phyloP scores from a whole-genome alignment of 441 rosid genomes.

The Populus hybrid region DNA sequence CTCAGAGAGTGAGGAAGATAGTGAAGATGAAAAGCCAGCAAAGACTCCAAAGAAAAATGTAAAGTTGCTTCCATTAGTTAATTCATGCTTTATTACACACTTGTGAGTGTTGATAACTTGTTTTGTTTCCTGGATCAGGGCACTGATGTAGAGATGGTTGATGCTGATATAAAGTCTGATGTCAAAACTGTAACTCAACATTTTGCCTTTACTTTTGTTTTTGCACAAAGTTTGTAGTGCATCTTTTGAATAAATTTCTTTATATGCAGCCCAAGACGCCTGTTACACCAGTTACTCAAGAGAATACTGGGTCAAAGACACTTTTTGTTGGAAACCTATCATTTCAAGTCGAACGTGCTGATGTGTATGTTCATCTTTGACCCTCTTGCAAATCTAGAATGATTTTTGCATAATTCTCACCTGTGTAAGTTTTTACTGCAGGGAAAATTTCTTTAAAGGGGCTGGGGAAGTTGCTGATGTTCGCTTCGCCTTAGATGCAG shows the following conservation, averaged over 20 bases:
- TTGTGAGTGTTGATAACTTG: too few species aligned
- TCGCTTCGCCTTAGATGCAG: slow-evolving; percentile 48
- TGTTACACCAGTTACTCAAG: slow-evolving; percentile 49
- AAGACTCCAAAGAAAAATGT: slow-evolving; percentile 58
- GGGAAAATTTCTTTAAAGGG: slow-evolving; percentile 64
- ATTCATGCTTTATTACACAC: too few species aligned
- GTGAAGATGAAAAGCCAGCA: slow-evolving; percentile 32
- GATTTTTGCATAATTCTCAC: too few species aligned
- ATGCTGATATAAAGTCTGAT: slow-evolving; percentile 36
- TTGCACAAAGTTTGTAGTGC: too few species aligned
- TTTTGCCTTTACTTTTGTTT: too few species aligned
- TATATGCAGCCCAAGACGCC: slow-evolving; percentile 40
- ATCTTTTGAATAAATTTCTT: too few species aligned
- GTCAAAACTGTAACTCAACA: slow-evolving; percentile 24
- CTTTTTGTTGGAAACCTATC: slow-evolving; percentile 71
- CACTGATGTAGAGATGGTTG: slow-evolving; percentile 64
- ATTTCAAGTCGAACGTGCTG: slow-evolving; percentile 44
- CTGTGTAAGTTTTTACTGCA: slow-evolving; percentile 26
- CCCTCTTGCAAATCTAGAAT: too few species aligned
- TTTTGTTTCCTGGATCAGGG: too few species aligned
- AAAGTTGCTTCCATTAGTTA: too few species aligned
- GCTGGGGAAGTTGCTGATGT: slow-evolving; percentile 71
- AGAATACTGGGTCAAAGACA: slow-evolving; percentile 52
- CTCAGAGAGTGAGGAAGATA: slow-evolving; percentile 51
- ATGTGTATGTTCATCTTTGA: neutral